These are phyloP conservation scores for Crithidia fasciculata DNA, from an alignment of 208 protist genomes.

Conservation along the genomic window DNA sequence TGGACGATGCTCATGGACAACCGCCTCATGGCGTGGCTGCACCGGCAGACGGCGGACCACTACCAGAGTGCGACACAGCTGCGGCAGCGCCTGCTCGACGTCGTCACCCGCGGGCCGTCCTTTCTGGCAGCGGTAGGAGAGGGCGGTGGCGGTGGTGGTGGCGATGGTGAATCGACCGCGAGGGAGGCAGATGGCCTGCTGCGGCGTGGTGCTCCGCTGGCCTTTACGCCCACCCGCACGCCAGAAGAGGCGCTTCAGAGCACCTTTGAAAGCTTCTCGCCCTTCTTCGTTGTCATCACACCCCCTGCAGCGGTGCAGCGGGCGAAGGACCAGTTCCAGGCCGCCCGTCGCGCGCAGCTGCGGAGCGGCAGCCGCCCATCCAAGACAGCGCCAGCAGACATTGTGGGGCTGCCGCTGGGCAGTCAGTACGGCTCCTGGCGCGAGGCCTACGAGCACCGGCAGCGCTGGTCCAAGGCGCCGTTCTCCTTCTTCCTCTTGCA, in stretches of 20 bases:
- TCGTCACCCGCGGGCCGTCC: constrained; percentile 40
- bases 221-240: constrained; percentile 13
- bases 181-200: background rate
- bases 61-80: constrained; percentile 66
- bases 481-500: constrained; percentile 88
- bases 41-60: constrained; percentile 72
- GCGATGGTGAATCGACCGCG: background rate
- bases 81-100: constrained; percentile 74
- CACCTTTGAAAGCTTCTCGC: constrained; percentile 77
- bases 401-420: constrained; percentile 77
- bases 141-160: background rate
- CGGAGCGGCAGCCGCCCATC: constrained; percentile 9
- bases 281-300: constrained; percentile 85
- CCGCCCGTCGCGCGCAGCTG: constrained; percentile 38
- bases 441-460: constrained; percentile 83
- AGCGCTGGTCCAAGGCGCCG: constrained; percentile 63
- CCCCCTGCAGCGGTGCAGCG: constrained; percentile 50
- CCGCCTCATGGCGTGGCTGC: constrained; percentile 83
- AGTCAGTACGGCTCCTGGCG: constrained; percentile 87
- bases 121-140: background rate
- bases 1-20: constrained; percentile 90
- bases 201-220: too few relatives aligned
- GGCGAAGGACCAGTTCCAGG: constrained; percentile 39
- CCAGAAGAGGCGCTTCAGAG: constrained; percentile 56
- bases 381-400: constrained; percentile 34